Percentiles rank a stretch among this genome's conserved stretches.
These are phyloP conservation scores for Amylostereum chailletii DNA, from an alignment of 1,284 basidiomycete genomes.

Conservation along the genomic window DNA sequence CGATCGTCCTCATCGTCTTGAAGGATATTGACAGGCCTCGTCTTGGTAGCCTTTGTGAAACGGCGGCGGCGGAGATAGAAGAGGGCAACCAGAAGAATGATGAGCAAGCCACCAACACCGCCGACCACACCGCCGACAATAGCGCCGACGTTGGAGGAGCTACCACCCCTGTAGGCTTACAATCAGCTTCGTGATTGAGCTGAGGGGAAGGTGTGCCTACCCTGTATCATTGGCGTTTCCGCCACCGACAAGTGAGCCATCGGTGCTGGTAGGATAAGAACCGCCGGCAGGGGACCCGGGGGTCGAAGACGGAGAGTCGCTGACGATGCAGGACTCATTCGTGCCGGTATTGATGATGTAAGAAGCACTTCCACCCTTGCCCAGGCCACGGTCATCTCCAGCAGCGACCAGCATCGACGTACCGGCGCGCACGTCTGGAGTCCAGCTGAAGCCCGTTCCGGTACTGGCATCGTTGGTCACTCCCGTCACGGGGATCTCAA, in stretches of 20 bases:
- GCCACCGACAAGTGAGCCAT: slow-evolving; percentile 19
- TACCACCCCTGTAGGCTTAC: slow-evolving; percentile 9
- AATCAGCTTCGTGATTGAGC: background rate
- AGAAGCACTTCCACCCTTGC: slow-evolving; percentile 54
- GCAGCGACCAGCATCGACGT: slow-evolving; percentile 57
- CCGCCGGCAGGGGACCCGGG: slow-evolving; percentile 70
- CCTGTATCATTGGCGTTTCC: slow-evolving; percentile 1
- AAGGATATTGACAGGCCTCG: slow-evolving; percentile 55
- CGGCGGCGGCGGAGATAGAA: slow-evolving; percentile 45
- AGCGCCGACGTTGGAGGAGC: slow-evolving; percentile 42
- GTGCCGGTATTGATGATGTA: slow-evolving; percentile 44
- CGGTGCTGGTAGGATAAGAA: slow-evolving; percentile 50
- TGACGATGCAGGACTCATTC: slow-evolving; percentile 44
- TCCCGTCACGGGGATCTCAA: slow-evolving; percentile 42
- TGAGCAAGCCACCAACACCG: slow-evolving; percentile 40
- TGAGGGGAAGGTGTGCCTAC: background rate
- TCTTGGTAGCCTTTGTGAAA: slow-evolving; percentile 30
- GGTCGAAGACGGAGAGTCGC: slow-evolving; percentile 63
- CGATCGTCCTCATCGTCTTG: slow-evolving; percentile 52
- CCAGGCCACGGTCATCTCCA: slow-evolving; percentile 58
- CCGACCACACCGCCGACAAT: slow-evolving; percentile 66
- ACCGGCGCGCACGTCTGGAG: slow-evolving; percentile 49
- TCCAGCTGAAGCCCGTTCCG: slow-evolving; percentile 66
- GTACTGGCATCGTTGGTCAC: slow-evolving; percentile 26
- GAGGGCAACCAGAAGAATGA: slow-evolving; percentile 34